phyloP scores from a whole-genome alignment of 129 eudicot species.

The Oenanthe sinensis region DNA sequence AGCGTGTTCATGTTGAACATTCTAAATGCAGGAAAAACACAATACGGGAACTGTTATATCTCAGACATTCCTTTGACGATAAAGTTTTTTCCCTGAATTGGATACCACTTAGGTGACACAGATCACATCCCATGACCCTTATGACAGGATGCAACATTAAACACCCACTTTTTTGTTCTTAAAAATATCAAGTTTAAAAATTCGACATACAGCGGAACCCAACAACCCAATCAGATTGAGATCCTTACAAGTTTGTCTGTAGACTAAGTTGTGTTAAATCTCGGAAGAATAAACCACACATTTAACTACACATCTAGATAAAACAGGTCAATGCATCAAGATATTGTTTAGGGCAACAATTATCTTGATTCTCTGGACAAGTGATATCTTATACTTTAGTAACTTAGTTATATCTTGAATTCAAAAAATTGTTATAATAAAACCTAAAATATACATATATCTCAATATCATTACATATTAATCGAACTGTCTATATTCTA shows the following conservation, averaged over 20 bases:
- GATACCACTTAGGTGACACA: not conserved
- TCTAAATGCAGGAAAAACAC: not conserved
- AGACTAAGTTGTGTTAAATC: not conserved
- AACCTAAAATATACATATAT: not conserved
- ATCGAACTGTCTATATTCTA: not conserved
- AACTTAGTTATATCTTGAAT: not conserved
- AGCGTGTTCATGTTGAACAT: not conserved
- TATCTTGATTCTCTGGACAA: not conserved
- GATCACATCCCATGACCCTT: not conserved
- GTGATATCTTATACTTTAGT: not conserved
- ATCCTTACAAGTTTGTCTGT: not conserved
- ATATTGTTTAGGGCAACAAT: not conserved
- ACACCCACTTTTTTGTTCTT: not conserved
- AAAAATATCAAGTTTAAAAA: not conserved
- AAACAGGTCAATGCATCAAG: not conserved
- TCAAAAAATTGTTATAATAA: not conserved
- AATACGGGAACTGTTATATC: not conserved
- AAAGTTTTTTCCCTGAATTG: not conserved
- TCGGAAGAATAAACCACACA: not conserved
- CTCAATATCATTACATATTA: not conserved
- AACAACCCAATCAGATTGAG: not conserved
- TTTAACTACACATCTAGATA: not conserved
- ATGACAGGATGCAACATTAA: not conserved
- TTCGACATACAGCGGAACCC: not conserved
- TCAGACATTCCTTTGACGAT: not conserved